Evolutionary conservation across 495 filamentous ascomycete species (phyloP), one percentile per base, ranked within the genome.

Genomic region (Filosporella fistucella): DNA sequence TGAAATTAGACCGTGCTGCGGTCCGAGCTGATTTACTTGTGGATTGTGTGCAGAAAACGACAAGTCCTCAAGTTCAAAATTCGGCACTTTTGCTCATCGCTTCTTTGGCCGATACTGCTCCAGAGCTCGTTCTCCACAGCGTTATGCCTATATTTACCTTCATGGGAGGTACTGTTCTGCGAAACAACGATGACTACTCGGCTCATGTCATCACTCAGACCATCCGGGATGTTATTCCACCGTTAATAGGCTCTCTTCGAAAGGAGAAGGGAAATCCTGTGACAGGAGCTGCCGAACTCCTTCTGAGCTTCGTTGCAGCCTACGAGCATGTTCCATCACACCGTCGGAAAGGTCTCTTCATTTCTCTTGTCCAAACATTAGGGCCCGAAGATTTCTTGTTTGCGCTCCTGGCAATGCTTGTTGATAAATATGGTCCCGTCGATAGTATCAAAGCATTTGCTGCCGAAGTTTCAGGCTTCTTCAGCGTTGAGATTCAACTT

Each of bases 121-220:
- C 93, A 1, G 88, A 96, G 57, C 66, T 89, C 18, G 86, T 98
- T 9, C 74, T 97, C 42, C 91, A 98, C 61, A 95, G 88, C 50
- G 86, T 98, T 42, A 97, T 98, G 93, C 94, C 94, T 5, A 91
- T 98, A 28, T 98, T 98, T 67, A 96, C 93, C 0, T 96, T 96
- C 65, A 95, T 96, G 88, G 86, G 89, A 29, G 81, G 83, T 23
- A 91, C 85, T 21, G 81, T 95, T 9, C 76, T 98, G 17, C 80
- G 85, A 24, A 89, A 94, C 66, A 84, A 89, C 51, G 93, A 98
- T 58, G 91, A 96, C 32, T 96, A 93, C 65, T 97, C 93, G 4
- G 89, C 89, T 3, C 84, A 94, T 57, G 91, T 97, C 21, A 89
- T 96, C 49, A 86, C 85, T 43, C 80, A 86, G 62, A 96, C 91